These are phyloP conservation scores for Auriscalpium vulgare DNA, from an alignment of 768 basidiomycete genomes.

Conservation along the genomic window DNA sequence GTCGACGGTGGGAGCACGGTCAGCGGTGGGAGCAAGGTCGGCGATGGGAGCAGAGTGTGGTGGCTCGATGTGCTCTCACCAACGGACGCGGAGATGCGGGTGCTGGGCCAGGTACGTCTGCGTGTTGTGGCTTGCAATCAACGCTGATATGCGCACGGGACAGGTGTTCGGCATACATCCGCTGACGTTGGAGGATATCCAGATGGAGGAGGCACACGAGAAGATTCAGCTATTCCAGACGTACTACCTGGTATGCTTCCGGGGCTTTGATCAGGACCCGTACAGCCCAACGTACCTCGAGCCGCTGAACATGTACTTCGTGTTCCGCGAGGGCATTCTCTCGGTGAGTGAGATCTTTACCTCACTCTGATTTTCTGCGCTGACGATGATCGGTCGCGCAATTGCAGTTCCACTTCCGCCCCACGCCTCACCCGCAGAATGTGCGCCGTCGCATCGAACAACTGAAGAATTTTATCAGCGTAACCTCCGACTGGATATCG, in stretches of 20 bases:
- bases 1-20: not conserved
- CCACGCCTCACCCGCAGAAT: conserved; percentile 96
- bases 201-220: conserved; percentile 98
- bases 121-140: not conserved
- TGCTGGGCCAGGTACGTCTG: conserved; percentile 73
- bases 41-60: conserved; percentile 38
- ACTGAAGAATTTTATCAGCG: conserved; percentile 96
- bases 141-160: not conserved
- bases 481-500: conserved; percentile 99
- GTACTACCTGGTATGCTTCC: conserved; percentile 98
- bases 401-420: conserved; percentile 88
- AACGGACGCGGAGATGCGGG: conserved; percentile 97
- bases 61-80: conserved; percentile 93
- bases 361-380: not conserved
- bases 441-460: conserved; percentile 97
- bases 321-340: conserved; percentile 93
- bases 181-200: conserved; percentile 96
- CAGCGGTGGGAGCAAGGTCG: no score
- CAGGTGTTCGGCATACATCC: conserved; percentile 97
- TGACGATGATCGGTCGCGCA: not conserved
- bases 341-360: conserved; percentile 50
- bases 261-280: conserved; percentile 96
- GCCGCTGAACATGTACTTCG: conserved; percentile 99
- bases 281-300: conserved; percentile 97
- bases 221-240: conserved; percentile 99